Conservation (phyloP, 2,329 filamentous ascomycete genomes). For the Colletotrichum echinochloae region DNA sequence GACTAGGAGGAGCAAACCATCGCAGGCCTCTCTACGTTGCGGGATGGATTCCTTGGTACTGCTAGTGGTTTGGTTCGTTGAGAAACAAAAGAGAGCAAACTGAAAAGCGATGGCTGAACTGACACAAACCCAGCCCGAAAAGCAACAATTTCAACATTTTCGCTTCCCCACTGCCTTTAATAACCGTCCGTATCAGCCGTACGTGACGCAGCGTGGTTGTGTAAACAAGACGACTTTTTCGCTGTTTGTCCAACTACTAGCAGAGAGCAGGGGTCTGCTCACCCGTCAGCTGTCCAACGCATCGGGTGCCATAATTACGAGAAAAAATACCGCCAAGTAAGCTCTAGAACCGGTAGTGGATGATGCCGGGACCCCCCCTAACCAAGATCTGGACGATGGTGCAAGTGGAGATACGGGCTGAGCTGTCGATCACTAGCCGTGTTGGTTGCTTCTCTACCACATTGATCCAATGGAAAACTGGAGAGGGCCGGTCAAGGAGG, state of each 20-base stretch:
- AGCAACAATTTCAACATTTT: not conserved
- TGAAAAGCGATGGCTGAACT: not conserved
- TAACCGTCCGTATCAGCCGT: not conserved
- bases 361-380: not conserved
- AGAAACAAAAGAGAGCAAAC: not conserved
- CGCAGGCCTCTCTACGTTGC: not conserved
- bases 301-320: not conserved
- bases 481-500: conserved; percentile 11
- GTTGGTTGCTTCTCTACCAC: not conserved
- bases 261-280: not conserved
- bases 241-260: not conserved
- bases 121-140: not conserved
- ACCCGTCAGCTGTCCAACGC: not conserved
- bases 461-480: conserved; percentile 2
- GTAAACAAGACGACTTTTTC: not conserved
- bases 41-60: not conserved
- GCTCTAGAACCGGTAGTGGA: not conserved
- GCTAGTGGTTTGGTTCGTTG: no score
- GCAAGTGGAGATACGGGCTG: conserved; percentile 30
- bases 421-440: conserved; percentile 23
- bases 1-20: not conserved
- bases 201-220: not conserved
- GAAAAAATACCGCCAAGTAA: conserved; percentile 11
- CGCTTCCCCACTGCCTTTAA: not conserved
- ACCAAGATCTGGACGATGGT: conserved; percentile 13